Conservation (phyloP, 2,329 filamentous ascomycete species). For the Beauveria sp. region DNA sequence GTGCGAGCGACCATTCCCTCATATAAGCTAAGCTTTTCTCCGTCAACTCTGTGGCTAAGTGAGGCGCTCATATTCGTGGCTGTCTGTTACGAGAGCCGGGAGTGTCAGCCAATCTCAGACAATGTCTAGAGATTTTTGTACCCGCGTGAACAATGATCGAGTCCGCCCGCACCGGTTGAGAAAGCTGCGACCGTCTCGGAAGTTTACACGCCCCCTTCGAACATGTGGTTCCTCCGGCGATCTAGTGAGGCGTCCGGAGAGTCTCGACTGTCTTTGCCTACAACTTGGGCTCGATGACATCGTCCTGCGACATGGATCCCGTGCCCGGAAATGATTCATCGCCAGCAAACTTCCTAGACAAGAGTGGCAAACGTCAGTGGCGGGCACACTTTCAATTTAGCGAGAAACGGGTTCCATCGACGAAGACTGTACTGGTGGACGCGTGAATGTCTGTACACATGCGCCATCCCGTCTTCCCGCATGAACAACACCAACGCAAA, state of each 20-base stretch:
- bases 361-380: background rate
- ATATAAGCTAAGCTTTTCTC: background rate
- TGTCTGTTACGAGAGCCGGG: background rate
- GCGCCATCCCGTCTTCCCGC: background rate
- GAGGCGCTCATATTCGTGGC: background rate
- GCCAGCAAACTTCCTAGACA: slow-evolving; percentile 40
- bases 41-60: background rate
- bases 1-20: background rate
- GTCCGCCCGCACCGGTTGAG: background rate
- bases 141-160: background rate
- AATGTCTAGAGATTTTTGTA: background rate
- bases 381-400: background rate
- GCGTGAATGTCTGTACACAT: background rate
- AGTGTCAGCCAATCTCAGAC: background rate
- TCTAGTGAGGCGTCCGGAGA: background rate
- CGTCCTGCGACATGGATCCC: slow-evolving; percentile 27
- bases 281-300: slow-evolving; percentile 24
- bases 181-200: background rate
- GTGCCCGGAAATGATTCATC: slow-evolving; percentile 47
- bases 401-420: background rate
- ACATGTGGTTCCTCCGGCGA: background rate
- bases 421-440: background rate
- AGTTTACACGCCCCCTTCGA: background rate
- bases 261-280: slow-evolving; percentile 14
- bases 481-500: background rate